Evolutionary conservation across 352 stramenopile species (phyloP).

Genomic region (Pelagophyceae sp.): DNA sequence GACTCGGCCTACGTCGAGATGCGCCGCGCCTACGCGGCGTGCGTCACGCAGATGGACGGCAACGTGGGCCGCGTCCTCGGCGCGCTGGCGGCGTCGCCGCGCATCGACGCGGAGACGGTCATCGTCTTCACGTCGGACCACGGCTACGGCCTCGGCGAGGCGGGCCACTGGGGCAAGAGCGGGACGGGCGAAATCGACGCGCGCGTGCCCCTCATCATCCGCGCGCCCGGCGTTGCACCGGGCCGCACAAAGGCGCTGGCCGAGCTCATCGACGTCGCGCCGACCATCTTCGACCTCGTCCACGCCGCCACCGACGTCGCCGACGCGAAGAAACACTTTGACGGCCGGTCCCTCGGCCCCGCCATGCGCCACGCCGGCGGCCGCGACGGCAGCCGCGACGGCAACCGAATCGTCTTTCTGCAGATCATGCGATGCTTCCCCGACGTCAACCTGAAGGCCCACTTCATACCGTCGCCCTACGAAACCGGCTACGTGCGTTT

Average conservation of each 20-base stretch:
- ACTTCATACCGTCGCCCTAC: too few relatives aligned
- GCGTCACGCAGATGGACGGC: background rate
- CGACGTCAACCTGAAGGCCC: too few relatives aligned
- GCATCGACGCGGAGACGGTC: constrained; percentile 10
- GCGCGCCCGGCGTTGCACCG: background rate
- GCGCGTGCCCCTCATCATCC: constrained; percentile 20
- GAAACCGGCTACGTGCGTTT: too few relatives aligned
- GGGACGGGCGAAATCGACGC: constrained; percentile 9
- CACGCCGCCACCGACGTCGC: too few relatives aligned
- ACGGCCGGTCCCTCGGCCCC: background rate
- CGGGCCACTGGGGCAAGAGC: constrained; percentile 23
- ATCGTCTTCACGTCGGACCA: constrained; percentile 25
- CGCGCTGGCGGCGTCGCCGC: background rate
- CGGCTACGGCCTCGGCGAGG: constrained; percentile 20
- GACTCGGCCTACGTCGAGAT: background rate
- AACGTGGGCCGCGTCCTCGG: background rate
- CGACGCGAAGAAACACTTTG: background rate
- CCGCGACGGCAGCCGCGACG: background rate
- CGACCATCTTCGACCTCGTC: constrained; percentile 23
- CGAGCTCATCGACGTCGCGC: constrained; percentile 17
- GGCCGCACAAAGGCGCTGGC: background rate
- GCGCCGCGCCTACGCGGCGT: background rate
- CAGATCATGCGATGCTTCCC: background rate
- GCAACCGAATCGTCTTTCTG: background rate
- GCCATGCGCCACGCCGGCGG: background rate